Evolutionary conservation across 2,329 filamentous ascomycete genomes (phyloP), one percentile per base, ranked within the genome.

Genomic region (Calonectria pseudoreteaudii): DNA sequence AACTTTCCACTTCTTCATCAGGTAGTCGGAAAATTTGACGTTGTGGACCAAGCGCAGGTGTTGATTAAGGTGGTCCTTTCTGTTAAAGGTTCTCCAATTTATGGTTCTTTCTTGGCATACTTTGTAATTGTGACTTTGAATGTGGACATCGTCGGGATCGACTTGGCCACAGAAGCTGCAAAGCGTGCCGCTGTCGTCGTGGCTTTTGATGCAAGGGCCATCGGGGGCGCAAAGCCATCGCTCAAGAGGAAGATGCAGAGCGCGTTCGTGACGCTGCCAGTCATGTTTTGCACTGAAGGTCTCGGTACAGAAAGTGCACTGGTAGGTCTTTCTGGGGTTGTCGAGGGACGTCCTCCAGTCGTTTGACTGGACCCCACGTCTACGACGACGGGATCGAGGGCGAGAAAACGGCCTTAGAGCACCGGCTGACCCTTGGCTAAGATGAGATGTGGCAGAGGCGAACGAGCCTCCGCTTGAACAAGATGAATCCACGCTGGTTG

Each of bases 221-320:
- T 70, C 31, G 0, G 84, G 84, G 16, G 80, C 82, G 56, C 83
- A 89, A 77, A 84, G 85, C 89, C 81, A 90, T 66, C 77, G 83
- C 82, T 83, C 85, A 0, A 87, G 87, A 53, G 84, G 88, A 76
- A 82, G 84, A 81, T 82, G 88, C 75, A 84, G 85, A 74, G 85
- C 83, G 41, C 85, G 86, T 75, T 90, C 88, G 75, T 90, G 88
- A 44, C 88, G 83, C 68, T 86, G 85, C 86, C 86, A 87, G 71
- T 86, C 86, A 71, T 86, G 85, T 58, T 86, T 86, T 0, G 83
- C 85, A 70, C 83, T 84, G 77, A 87, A 87, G 2, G 83, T 84
- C 68, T 87, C 85, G 0, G 85, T 86, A 73, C 86, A 87, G 74
- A 87, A 87, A 13, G 86, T 87, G 71, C 86, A 87, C 68, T 87